phyloP scores from a whole-genome alignment of 768 basidiomycete genomes.

The Naganishia randhawae region DNA sequence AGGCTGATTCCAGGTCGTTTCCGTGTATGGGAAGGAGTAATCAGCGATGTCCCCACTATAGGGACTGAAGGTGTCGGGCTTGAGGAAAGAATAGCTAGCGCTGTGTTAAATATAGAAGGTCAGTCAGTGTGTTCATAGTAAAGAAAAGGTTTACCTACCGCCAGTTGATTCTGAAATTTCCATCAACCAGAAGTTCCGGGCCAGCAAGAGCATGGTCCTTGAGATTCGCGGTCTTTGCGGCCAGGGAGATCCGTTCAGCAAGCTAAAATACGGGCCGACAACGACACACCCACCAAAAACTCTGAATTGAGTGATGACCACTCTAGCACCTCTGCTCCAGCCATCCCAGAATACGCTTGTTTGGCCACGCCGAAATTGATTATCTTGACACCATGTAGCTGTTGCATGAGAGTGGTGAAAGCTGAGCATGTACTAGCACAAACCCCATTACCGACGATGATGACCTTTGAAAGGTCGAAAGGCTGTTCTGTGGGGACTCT shows the following conservation, averaged over 20 bases:
- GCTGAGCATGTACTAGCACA: conserved; percentile 65
- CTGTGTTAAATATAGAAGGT: neutral
- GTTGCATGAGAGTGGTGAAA: conserved; percentile 63
- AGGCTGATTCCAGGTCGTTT: conserved; percentile 5
- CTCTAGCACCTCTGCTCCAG: conserved; percentile 63
- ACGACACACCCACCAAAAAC: conserved; percentile 48
- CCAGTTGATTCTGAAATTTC: conserved; percentile 28
- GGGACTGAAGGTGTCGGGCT: conserved; percentile 2
- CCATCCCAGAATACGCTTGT: conserved; percentile 61
- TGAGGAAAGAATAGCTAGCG: neutral
- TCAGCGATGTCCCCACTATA: neutral
- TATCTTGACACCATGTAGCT: conserved; percentile 68
- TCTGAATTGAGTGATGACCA: conserved; percentile 62
- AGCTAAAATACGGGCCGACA: conserved; percentile 46
- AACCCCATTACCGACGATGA: conserved; percentile 39
- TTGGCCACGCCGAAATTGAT: conserved; percentile 96
- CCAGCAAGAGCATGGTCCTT: conserved; percentile 3
- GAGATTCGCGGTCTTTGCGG: conserved; percentile 23
- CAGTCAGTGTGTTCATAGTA: neutral
- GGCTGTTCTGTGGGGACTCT: conserved; percentile 36
- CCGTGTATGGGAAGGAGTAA: conserved; percentile 16
- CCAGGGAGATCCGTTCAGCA: neutral
- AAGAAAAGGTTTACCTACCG: neutral
- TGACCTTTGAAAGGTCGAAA: conserved; percentile 18
- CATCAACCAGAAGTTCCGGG: conserved; percentile 23